Conservation (phyloP, 345 rosid species). For the Hypericum perforatum region DNA sequence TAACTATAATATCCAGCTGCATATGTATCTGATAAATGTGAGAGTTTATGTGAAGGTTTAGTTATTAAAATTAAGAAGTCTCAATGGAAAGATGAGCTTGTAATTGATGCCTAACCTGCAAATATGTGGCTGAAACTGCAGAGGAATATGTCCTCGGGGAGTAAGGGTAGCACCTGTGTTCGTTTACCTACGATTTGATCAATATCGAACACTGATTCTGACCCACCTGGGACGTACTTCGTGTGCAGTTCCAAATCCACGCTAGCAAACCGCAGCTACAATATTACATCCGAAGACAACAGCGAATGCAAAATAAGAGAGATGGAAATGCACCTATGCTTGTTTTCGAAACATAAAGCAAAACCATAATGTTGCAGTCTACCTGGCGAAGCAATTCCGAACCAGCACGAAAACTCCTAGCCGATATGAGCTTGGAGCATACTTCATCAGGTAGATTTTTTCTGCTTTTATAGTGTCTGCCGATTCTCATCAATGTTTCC, state of each 20-base stretch:
- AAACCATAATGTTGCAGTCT: conserved; percentile 11
- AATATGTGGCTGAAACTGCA: conserved; percentile 80
- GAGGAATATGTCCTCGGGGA: conserved; percentile 75
- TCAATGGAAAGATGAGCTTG: conserved; percentile 1
- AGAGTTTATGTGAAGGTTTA: background rate
- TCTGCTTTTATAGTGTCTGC: conserved; percentile 79
- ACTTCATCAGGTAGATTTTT: conserved; percentile 79
- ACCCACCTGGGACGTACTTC: conserved; percentile 55
- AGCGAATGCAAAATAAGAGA: background rate
- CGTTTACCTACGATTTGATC: conserved; percentile 50
- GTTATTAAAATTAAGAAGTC: conserved; percentile 4
- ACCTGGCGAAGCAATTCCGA: conserved; percentile 86
- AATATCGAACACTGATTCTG: conserved; percentile 68
- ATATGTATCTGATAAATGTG: conserved; percentile 46
- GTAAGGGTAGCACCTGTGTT: conserved; percentile 67
- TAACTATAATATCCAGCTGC: conserved; percentile 98
- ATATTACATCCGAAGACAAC: conserved; percentile 1
- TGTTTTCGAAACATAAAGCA: background rate
- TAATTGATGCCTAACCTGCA: conserved; percentile 41
- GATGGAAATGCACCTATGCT: background rate
- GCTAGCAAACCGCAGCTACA: conserved; percentile 60
- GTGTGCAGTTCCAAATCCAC: conserved; percentile 76
- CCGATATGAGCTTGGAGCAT: conserved; percentile 71
- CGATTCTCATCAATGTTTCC: conserved; percentile 86
- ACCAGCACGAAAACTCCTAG: conserved; percentile 85